Evolutionary conservation across 768 basidiomycete genomes (phyloP).

Genomic region (Psilocybe subaeruginosa): DNA sequence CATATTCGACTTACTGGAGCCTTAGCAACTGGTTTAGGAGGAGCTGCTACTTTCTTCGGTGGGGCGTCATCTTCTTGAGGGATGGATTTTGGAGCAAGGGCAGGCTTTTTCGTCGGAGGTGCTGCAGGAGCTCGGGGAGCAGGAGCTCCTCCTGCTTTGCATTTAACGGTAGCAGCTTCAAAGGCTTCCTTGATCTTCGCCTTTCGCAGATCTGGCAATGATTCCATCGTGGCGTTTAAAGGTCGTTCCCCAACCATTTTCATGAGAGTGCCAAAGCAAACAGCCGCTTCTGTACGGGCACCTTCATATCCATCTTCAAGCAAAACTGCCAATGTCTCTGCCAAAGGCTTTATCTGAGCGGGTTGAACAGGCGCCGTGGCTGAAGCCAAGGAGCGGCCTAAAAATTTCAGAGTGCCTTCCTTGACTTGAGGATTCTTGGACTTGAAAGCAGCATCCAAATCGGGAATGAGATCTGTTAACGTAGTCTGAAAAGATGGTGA

Average conservation of each 20-base stretch:
- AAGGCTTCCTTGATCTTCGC: constrained; percentile 93
- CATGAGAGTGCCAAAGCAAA: constrained; percentile 87
- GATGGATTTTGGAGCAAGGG: constrained; percentile 11
- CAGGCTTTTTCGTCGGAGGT: constrained; percentile 19
- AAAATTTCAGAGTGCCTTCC: constrained; percentile 87
- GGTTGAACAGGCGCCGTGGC: constrained; percentile 73
- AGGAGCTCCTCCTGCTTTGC: constrained; percentile 65
- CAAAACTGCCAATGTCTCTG: constrained; percentile 72
- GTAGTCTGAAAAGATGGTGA: constrained; percentile 55
- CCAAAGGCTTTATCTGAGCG: constrained; percentile 78
- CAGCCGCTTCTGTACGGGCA: constrained; percentile 88
- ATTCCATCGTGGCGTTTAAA: constrained; percentile 84
- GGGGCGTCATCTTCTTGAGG: constrained; percentile 34
- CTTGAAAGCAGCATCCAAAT: constrained; percentile 74
- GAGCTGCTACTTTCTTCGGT: constrained; percentile 47
- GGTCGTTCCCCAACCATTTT: constrained; percentile 96
- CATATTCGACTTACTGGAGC: constrained; percentile 40
- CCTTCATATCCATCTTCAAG: constrained; percentile 90
- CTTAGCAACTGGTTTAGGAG: constrained; percentile 52
- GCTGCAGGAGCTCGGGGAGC: constrained; percentile 45
- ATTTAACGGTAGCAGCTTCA: constrained; percentile 91
- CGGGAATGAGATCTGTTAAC: constrained; percentile 80
- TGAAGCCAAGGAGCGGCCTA: constrained; percentile 74
- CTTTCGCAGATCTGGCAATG: constrained; percentile 84
- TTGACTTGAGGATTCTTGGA: constrained; percentile 98